Percentiles rank a stretch among this genome's conserved stretches.
phyloP scores from a whole-genome alignment of 306 rosid species.

The Echinosophora koreensis region DNA sequence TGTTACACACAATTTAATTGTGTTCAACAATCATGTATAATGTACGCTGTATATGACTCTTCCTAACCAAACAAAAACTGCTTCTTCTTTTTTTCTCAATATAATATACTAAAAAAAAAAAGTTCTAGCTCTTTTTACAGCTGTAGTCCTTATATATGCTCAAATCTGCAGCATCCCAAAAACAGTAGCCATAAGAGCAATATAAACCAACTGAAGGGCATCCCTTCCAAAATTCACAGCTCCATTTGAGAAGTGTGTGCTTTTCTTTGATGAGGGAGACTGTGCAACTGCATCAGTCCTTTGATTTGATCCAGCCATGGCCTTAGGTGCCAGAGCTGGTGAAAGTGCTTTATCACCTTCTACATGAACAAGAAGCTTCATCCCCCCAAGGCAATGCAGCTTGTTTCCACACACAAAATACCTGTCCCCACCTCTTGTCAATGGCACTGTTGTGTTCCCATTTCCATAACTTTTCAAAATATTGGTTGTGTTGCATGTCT shows the following conservation, averaged over 20 bases:
- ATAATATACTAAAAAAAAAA: slow-evolving; percentile 17
- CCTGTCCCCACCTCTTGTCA: slow-evolving; percentile 68
- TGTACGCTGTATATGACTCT: slow-evolving; percentile 14
- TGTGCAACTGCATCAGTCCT: slow-evolving; percentile 42
- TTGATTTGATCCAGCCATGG: slow-evolving; percentile 44
- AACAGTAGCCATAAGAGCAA: slow-evolving; percentile 22
- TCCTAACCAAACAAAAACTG: slow-evolving; percentile 25
- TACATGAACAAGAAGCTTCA: slow-evolving; percentile 73
- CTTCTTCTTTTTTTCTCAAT: not conserved
- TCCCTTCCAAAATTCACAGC: slow-evolving; percentile 23
- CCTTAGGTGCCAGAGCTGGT: slow-evolving; percentile 58
- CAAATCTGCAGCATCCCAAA: slow-evolving; percentile 40
- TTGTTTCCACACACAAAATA: slow-evolving; percentile 78
- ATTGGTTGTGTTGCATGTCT: slow-evolving; percentile 76
- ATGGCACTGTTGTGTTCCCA: slow-evolving; percentile 77
- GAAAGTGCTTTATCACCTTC: slow-evolving; percentile 51
- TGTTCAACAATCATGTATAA: slow-evolving; percentile 45
- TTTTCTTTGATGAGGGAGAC: slow-evolving; percentile 62
- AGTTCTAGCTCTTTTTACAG: not conserved
- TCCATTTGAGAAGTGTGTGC: slow-evolving; percentile 55
- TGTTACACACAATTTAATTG: not conserved
- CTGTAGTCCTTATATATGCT: not conserved
- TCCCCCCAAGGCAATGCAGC: slow-evolving; percentile 85
- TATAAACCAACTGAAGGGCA: slow-evolving; percentile 24
- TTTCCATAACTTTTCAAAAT: slow-evolving; percentile 51